Conservation (phyloP, 257 asterid species). For the Paulownia fortunei region DNA sequence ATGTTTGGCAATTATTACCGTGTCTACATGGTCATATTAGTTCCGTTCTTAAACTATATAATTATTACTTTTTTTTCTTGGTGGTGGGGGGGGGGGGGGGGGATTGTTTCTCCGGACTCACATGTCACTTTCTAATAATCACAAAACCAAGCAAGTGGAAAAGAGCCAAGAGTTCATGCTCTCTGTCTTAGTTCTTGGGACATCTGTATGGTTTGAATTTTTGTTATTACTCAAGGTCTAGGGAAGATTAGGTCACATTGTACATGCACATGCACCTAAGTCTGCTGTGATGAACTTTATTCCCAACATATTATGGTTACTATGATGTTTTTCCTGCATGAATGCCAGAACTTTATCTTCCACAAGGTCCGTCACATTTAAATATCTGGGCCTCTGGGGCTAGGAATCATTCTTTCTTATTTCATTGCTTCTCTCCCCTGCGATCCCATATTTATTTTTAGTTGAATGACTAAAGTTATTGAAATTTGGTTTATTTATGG, state of each 20-base stretch:
- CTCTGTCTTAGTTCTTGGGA: neutral
- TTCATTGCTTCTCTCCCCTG: neutral
- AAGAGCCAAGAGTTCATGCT: conserved; percentile 4
- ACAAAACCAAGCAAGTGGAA: neutral
- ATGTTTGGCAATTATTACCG: neutral
- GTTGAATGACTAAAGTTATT: neutral
- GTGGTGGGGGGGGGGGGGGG: too few species aligned
- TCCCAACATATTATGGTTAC: neutral
- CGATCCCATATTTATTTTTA: neutral
- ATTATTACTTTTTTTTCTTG: too few species aligned
- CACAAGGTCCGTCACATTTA: neutral
- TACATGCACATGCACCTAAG: neutral
- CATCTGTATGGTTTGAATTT: neutral
- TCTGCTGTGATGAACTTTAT: neutral
- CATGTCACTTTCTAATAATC: conserved; percentile 1
- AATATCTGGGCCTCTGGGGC: neutral
- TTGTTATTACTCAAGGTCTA: neutral
- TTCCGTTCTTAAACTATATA: neutral
- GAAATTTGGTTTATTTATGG: neutral
- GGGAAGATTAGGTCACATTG: neutral
- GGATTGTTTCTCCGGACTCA: neutral
- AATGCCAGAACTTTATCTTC: neutral
- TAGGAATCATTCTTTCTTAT: neutral
- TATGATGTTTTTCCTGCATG: neutral
- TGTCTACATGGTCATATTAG: neutral